Evolutionary conservation across 768 basidiomycete species (phyloP), one percentile per base, ranked within the genome.

Genomic region (Suillus luteus): DNA sequence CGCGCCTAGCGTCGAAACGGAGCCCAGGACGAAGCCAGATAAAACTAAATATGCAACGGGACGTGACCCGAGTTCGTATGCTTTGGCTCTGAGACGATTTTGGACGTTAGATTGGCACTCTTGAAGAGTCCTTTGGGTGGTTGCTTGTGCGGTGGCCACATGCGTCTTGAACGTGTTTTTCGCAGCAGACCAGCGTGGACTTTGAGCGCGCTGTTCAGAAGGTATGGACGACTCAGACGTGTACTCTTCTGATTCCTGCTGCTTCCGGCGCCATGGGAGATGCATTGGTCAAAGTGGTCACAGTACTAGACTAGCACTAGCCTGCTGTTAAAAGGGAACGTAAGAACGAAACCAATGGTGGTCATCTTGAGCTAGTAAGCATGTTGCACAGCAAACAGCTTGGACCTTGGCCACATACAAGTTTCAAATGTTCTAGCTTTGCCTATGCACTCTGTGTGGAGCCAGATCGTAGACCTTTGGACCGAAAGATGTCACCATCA

Each of bases 1-100:
- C 27, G 74, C 69, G 5, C 73, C 72, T 17, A 79, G 62, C 14
- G 80, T 74, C 2, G 79, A 67, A 0, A 77, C 73, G 1, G 79
- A 74, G 19, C 83, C 85, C 1, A 83, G 58, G 0, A 78, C 68
- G 62, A 86, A 82, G 0, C 78, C 73, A 15, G 76, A 71, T 2
- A 80, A 60, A 3, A 73, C 71, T 9, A 61, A 22, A 52, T 55
- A 49, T 38, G 54, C 31, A 24, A 2, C 8, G n/a, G 59, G 49
- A 10, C 35, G 12, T 55, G 54, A 37, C 6, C 12, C 52, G 19
- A 61, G 22, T 2, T 57, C 9, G 5, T 31, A 46, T n/a, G 24
- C 59, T 60, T 37, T n/a, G n/a, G 22, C 17, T n/a, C 46, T 33
- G 22, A 58, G 35, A 10, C 51, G 46, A 2, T 37, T 17, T 24